Percentiles rank a stretch among this genome's conserved stretches.
Conservation (phyloP, 345 rosid species). For the Nephelium lappaceum region DNA sequence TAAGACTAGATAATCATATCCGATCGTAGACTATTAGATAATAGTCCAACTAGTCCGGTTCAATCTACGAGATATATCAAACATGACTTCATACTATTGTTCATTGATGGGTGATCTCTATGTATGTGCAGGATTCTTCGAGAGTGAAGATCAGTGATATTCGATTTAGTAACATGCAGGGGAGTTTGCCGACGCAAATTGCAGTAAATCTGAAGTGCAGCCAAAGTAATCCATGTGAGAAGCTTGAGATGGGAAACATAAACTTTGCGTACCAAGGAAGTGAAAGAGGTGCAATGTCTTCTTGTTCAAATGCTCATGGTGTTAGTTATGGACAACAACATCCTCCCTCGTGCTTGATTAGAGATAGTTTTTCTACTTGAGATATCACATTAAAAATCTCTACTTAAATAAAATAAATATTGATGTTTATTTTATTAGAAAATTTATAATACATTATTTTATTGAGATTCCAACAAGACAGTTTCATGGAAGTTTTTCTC, state of each 20-base stretch:
- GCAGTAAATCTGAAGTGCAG: constrained; percentile 32
- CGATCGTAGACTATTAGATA: too few species aligned
- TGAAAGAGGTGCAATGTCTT: background rate
- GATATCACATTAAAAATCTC: too few species aligned
- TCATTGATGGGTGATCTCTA: background rate
- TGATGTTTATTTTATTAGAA: too few species aligned
- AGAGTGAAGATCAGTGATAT: constrained; percentile 20
- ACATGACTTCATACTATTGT: too few species aligned
- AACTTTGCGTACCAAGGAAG: background rate
- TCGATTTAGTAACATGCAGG: constrained; percentile 23
- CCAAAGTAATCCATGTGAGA: constrained; percentile 16
- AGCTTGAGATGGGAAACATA: constrained; percentile 26
- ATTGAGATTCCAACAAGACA: too few species aligned
- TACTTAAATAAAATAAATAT: too few species aligned
- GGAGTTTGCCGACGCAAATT: constrained; percentile 12
- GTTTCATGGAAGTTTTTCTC: too few species aligned
- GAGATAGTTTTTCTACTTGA: too few species aligned
- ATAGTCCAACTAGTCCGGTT: too few species aligned
- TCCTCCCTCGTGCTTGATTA: constrained; percentile 26
- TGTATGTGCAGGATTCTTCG: constrained; percentile 5
- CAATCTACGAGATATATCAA: too few species aligned
- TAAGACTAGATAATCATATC: too few species aligned
- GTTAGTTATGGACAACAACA: constrained; percentile 11
- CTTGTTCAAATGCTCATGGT: constrained; percentile 30
- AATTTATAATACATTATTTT: too few species aligned